A percentile compares a stretch with the other conserved stretches of the same genome.
phyloP scores from a whole-genome alignment of 352 stramenopile species.

The Phytopythium cucurbitacearum region DNA sequence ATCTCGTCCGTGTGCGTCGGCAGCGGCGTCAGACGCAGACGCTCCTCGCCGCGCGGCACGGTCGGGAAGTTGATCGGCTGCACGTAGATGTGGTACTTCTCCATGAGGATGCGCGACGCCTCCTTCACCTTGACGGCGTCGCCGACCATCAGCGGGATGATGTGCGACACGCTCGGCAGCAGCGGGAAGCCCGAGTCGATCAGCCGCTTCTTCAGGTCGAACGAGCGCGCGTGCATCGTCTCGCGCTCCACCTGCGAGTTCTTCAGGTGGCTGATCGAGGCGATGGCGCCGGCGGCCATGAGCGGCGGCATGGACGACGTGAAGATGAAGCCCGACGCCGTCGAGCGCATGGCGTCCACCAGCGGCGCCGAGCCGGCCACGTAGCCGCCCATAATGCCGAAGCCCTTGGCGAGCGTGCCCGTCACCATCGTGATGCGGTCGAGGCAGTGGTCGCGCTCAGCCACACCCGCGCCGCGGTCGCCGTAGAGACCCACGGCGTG shows the following conservation, averaged over 20 bases:
- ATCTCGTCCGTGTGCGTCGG: conserved; percentile 87
- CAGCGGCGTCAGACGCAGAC: conserved; percentile 82
- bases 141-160: conserved; percentile 87
- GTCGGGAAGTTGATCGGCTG: conserved; percentile 93
- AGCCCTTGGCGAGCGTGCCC: conserved; percentile 88
- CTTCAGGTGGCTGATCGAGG: conserved; percentile 82
- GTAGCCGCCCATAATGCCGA: conserved; percentile 90
- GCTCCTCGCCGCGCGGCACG: conserved; percentile 85
- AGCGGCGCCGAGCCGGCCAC: conserved; percentile 79
- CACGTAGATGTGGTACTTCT: conserved; percentile 90
- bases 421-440: conserved; percentile 89
- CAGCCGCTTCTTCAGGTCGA: conserved; percentile 80
- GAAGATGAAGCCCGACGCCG: conserved; percentile 88
- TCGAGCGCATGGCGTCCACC: conserved; percentile 86
- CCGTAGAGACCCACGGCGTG: conserved; percentile 89
- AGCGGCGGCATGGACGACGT: conserved; percentile 88
- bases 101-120: conserved; percentile 86
- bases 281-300: conserved; percentile 73
- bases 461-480: conserved; percentile 79
- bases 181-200: conserved; percentile 83
- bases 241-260: conserved; percentile 78
- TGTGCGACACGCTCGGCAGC: conserved; percentile 85
- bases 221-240: conserved; percentile 80
- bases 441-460: conserved; percentile 83
- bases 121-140: conserved; percentile 88